These are phyloP conservation scores for Globisporangium mamillatum DNA, from an alignment of 352 stramenopile genomes.

Conservation along the genomic window DNA sequence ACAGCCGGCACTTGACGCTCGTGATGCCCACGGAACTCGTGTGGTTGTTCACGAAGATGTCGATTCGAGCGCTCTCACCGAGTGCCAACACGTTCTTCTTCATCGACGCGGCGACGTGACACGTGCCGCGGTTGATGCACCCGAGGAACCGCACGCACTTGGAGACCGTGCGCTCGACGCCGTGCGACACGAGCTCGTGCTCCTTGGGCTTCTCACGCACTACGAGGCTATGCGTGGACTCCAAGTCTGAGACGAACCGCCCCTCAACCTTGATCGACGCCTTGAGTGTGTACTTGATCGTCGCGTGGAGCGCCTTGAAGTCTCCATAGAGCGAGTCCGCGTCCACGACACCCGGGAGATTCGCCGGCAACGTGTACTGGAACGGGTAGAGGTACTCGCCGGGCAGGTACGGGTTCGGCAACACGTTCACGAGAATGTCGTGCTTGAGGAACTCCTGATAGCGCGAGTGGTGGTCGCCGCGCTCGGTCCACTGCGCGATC, in stretches of 20 bases:
- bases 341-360: constrained; percentile 57
- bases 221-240: constrained; percentile 49
- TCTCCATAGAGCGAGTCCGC: constrained; percentile 51
- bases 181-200: constrained; percentile 18
- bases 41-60: constrained; percentile 77
- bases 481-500: constrained; percentile 65
- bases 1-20: constrained; percentile 50
- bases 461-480: constrained; percentile 56
- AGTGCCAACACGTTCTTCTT: constrained; percentile 57
- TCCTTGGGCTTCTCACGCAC: constrained; percentile 30
- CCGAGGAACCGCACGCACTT: constrained; percentile 59
- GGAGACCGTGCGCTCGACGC: constrained; percentile 57
- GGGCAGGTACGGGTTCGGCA: constrained; percentile 52
- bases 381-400: constrained; percentile 75
- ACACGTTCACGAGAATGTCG: constrained; percentile 45
- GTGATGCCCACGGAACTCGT: constrained; percentile 45
- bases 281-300: constrained; percentile 77
- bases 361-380: constrained; percentile 48
- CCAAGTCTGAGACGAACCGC: constrained; percentile 67
- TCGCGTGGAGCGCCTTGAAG: constrained; percentile 51
- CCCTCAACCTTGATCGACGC: constrained; percentile 65
- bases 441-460: constrained; percentile 67
- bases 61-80: constrained; percentile 53
- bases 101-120: constrained; percentile 62
- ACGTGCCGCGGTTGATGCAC: constrained; percentile 54